A percentile compares a stretch with the other conserved stretches of the same genome.
phyloP scores from a whole-genome alignment of 805 yeast genomes.

The Saccharomycopsis amapae region DNA sequence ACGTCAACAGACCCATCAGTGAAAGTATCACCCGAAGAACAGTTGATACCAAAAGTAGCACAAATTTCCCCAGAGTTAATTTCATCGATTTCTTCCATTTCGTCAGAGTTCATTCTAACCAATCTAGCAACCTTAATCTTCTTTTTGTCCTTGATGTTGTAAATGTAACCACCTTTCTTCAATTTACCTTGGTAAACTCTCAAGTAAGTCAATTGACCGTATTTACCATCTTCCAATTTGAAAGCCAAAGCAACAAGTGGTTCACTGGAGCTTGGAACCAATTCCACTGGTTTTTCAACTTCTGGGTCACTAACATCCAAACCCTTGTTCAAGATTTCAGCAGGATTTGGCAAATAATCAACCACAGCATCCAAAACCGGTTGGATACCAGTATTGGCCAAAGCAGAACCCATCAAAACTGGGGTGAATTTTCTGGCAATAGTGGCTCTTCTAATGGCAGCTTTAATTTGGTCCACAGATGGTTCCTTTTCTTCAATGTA shows the following conservation, averaged over 20 bases:
- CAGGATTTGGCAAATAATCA: slow-evolving; percentile 82
- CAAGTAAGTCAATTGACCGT: slow-evolving; percentile 94
- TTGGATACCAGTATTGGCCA: slow-evolving; percentile 94
- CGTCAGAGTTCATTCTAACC: slow-evolving; percentile 98
- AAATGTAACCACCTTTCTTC: slow-evolving; percentile 83
- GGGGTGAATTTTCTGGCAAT: slow-evolving; percentile 95
- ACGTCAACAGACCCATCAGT: slow-evolving; percentile 74
- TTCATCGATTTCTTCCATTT: slow-evolving; percentile 96
- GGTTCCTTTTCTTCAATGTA: slow-evolving; percentile 89
- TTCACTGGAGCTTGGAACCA: slow-evolving; percentile 62
- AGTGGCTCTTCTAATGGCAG: slow-evolving; percentile 89
- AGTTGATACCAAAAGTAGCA: slow-evolving; percentile 98
- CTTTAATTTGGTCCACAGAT: slow-evolving; percentile 70
- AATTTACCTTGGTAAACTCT: slow-evolving; percentile 95
- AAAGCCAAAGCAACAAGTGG: slow-evolving; percentile 98
- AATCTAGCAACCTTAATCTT: slow-evolving; percentile 87
- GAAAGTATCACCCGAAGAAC: slow-evolving; percentile 98
- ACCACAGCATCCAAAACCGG: slow-evolving; percentile 82
- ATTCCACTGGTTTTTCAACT: slow-evolving; percentile 60
- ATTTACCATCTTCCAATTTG: slow-evolving; percentile 96
- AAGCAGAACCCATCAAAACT: slow-evolving; percentile 99
- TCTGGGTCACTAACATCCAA: slow-evolving; percentile 53
- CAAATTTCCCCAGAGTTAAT: slow-evolving; percentile 97
- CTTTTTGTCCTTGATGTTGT: slow-evolving; percentile 87
- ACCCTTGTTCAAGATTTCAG: slow-evolving; percentile 86